Evolutionary conservation across 2,329 filamentous ascomycete species (phyloP).

Genomic region (Stenocarpella maydis): DNA sequence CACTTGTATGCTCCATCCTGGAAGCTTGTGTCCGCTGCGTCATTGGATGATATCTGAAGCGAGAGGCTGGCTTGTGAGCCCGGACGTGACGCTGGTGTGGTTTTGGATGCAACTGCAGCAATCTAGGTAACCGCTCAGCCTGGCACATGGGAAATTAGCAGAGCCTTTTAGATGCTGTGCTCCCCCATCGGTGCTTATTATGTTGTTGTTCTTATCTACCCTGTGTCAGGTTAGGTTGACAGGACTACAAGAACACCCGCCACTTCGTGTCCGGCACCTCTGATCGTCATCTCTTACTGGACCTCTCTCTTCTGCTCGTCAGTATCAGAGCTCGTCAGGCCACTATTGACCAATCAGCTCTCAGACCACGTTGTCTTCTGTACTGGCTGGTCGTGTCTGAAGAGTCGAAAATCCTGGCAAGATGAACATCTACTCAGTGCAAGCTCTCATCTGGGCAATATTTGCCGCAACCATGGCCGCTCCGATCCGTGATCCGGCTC

Average conservation of each 20-base stretch:
- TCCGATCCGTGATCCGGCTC: background rate
- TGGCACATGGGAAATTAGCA: conserved; percentile 8
- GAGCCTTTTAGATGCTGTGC: conserved; percentile 2
- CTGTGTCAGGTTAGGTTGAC: background rate
- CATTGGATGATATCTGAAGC: conserved; percentile 16
- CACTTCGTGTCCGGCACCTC: background rate
- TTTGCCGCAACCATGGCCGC: background rate
- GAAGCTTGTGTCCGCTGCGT: conserved; percentile 3
- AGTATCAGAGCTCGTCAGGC: background rate
- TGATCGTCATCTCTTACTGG: background rate
- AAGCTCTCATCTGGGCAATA: background rate
- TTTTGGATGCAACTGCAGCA: conserved; percentile 3
- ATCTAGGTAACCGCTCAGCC: background rate
- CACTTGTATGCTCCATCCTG: background rate
- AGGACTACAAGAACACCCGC: background rate
- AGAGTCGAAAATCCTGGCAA: background rate
- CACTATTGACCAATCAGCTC: background rate
- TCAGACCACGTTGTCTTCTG: too few species aligned
- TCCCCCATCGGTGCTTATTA: background rate
- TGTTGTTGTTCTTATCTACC: background rate
- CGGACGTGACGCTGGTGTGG: conserved; percentile 22
- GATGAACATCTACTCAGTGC: background rate
- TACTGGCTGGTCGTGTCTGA: background rate
- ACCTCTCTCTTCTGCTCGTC: background rate
- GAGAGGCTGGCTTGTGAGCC: conserved; percentile 7